Percentiles rank a stretch among this genome's conserved stretches.
Conservation (phyloP, 2,329 filamentous ascomycete species). For the Trichoderma aggressivum region DNA sequence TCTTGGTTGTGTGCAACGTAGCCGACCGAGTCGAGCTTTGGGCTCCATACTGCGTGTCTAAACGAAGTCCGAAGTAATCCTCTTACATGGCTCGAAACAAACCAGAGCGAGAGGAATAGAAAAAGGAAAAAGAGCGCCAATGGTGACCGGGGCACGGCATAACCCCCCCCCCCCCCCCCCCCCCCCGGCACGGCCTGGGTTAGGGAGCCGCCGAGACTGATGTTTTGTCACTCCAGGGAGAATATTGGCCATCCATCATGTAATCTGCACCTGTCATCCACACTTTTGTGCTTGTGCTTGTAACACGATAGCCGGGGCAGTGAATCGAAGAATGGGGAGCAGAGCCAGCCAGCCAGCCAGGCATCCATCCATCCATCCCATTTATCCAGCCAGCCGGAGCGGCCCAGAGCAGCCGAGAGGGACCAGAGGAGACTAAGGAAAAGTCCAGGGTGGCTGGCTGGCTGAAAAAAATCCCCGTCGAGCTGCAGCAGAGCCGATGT, state of each 20-base stretch:
- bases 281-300: background rate
- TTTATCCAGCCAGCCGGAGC: slow-evolving; percentile 4
- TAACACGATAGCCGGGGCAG: background rate
- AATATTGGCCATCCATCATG: background rate
- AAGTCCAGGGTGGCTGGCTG: background rate
- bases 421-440: background rate
- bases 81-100: background rate
- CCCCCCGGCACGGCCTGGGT: background rate
- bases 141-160: background rate
- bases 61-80: background rate
- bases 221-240: background rate
- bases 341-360: background rate
- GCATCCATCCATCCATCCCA: background rate
- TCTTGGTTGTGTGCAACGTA: background rate
- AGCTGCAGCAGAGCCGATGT: background rate
- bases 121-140: background rate
- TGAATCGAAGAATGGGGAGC: background rate
- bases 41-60: background rate
- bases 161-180: too few species aligned
- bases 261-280: background rate
- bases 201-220: background rate
- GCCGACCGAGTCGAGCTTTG: background rate
- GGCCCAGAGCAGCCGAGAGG: background rate
- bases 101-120: background rate
- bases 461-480: background rate